phyloP scores from a whole-genome alignment of 768 basidiomycete genomes.

The Saitozyma podzolica region DNA sequence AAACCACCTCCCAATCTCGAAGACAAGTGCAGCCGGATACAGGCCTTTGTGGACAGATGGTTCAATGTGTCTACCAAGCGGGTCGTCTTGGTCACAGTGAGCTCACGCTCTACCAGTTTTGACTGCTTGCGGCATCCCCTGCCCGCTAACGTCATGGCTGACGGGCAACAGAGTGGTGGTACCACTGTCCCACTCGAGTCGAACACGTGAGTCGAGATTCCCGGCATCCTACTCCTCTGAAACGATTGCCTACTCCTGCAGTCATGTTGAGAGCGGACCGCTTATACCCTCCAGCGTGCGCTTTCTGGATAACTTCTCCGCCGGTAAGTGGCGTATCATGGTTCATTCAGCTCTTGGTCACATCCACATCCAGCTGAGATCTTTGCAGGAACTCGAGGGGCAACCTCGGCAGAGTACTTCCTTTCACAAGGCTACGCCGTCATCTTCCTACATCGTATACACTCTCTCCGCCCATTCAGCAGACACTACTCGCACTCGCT shows the following conservation, averaged over 20 bases:
- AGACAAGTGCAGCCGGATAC: constrained; percentile 65
- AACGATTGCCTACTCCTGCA: not conserved
- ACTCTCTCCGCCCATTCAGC: constrained; percentile 95
- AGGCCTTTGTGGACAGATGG: constrained; percentile 71
- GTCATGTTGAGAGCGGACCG: constrained; percentile 25
- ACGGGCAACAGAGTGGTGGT: constrained; percentile 75
- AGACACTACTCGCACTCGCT: constrained; percentile 97
- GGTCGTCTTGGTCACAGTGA: constrained; percentile 91
- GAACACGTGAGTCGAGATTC: constrained; percentile 84
- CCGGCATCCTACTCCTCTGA: constrained; percentile 13
- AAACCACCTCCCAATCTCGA: constrained; percentile 71
- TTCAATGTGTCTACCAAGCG: constrained; percentile 61
- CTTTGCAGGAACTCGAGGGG: constrained; percentile 80
- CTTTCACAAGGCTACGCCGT: constrained; percentile 86
- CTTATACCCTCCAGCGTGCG: constrained; percentile 70
- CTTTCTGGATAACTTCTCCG: constrained; percentile 98
- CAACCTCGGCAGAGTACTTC: constrained; percentile 98
- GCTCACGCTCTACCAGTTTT: constrained; percentile 44
- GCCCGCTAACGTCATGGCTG: not conserved
- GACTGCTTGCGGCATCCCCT: not conserved
- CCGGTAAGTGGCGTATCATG: constrained; percentile 62
- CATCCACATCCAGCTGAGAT: not conserved
- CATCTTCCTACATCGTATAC: constrained; percentile 97
- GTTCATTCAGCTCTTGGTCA: not conserved
- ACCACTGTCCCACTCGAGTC: constrained; percentile 97